Percentiles rank a stretch among this genome's conserved stretches.
Conservation (phyloP, 2,329 filamentous ascomycete genomes). For the Stagonosporopsis rhizophila region DNA sequence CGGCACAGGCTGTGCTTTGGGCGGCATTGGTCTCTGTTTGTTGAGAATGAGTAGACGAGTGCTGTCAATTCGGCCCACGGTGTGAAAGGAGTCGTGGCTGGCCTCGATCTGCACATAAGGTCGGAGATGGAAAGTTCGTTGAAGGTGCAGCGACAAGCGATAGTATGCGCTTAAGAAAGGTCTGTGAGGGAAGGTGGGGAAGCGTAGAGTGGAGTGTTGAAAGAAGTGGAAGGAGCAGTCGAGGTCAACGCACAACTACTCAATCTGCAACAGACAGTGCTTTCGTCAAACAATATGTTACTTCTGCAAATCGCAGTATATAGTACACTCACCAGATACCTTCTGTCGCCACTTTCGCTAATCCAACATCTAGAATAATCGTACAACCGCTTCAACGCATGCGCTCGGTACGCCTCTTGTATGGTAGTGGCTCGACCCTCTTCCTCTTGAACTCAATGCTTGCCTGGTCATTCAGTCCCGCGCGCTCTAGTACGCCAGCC, state of each 20-base stretch:
- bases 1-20: conserved; percentile 7
- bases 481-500: conserved; percentile 82
- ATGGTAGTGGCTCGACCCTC: conserved; percentile 72
- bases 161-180: background rate
- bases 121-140: background rate
- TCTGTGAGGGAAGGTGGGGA: conserved; percentile 3
- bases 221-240: conserved; percentile 11
- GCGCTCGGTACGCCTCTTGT: conserved; percentile 64
- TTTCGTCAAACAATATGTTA: conserved; percentile 8
- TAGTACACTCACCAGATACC: conserved; percentile 28
- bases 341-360: conserved; percentile 20
- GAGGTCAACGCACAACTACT: background rate
- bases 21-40: background rate
- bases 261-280: background rate
- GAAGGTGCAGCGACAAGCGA: background rate
- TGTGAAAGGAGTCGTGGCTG: background rate
- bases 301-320: conserved; percentile 23
- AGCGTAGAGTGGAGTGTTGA: background rate
- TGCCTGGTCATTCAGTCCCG: conserved; percentile 71
- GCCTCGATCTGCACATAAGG: background rate
- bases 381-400: conserved; percentile 48
- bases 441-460: conserved; percentile 86
- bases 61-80: too few species aligned
- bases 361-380: conserved; percentile 3
- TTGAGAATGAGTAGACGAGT: background rate